Evolutionary conservation across 257 asterid species (phyloP), one percentile per base, ranked within the genome.

Genomic region (Eustoma russellianum): DNA sequence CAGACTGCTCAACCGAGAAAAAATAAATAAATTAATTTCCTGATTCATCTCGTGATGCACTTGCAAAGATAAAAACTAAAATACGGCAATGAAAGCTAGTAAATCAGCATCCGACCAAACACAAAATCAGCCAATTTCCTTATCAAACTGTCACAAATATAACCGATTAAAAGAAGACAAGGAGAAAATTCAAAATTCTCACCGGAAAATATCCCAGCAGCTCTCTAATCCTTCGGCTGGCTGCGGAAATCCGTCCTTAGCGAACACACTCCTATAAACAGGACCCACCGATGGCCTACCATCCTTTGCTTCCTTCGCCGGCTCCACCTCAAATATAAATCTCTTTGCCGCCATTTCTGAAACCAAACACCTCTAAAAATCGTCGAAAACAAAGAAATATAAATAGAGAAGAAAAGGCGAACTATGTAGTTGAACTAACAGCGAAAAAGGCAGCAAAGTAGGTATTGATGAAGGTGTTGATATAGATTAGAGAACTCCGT

Each of bases 121-220:
- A 35, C 60, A 11, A 11, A 38, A 6, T n/a, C 35, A 7, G 1
- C 11, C 43, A 38, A 38, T 6, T 38, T 38, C 8, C 15, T 11
- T 13, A 44, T 19, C 40, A n/a, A 45, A 56, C n/a, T 47, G 33
- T 46, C 61, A 43, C 6, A 57, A 41, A 33, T 12, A 50, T 47
- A 48, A 35, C 16, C 6, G 57, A 17, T 38, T 6, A 6, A 49
- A 50, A 46, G 50, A 5, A 51, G 51, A 30, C 13, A 7, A 46
- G 10, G 57, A 19, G 55, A 56, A 46, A 9, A 64, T 24, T 30
- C 7, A 5, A 46, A 41, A 74, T 60, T 38, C 77, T 45, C 33
- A 87, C 97, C 97, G 86, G 80, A 88, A 88, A 74, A 88, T 77
- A 48, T 88, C 97, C 97, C 97, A 88, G 41, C 95, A 85, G 70